Evolutionary conservation across 176 grass and related monocot species (phyloP).

Genomic region (Rhipidocladum racemiflorum): DNA sequence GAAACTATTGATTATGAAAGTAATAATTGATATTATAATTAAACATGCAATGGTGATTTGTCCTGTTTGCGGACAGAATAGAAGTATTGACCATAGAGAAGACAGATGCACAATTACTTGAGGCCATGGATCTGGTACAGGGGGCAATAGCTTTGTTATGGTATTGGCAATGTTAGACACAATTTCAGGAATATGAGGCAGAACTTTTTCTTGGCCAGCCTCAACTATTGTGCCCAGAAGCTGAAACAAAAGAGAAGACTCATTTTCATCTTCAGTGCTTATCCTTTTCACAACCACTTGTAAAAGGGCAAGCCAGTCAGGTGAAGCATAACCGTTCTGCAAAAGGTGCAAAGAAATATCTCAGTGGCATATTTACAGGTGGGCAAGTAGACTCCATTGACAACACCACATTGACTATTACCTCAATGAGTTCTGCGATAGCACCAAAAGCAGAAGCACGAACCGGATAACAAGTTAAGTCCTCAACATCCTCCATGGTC

Average conservation of each 20-base stretch:
- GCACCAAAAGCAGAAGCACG: slow-evolving; percentile 80
- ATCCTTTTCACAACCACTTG: slow-evolving; percentile 57
- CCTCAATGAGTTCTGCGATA: slow-evolving; percentile 79
- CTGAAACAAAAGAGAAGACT: slow-evolving; percentile 80
- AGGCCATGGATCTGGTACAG: slow-evolving; percentile 73
- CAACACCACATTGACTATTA: slow-evolving; percentile 23
- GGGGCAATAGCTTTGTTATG: slow-evolving; percentile 55
- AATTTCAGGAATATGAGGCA: slow-evolving; percentile 59
- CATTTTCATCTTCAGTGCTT: slow-evolving; percentile 54
- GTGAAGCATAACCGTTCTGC: slow-evolving; percentile 64
- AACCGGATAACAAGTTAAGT: slow-evolving; percentile 71
- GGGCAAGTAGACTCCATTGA: background rate
- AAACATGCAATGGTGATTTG: slow-evolving; percentile 9
- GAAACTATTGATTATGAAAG: background rate
- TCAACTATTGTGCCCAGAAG: slow-evolving; percentile 79
- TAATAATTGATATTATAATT: background rate
- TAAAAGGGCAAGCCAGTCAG: slow-evolving; percentile 69
- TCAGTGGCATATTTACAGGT: slow-evolving; percentile 31
- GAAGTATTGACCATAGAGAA: slow-evolving; percentile 11
- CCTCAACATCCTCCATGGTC: slow-evolving; percentile 43
- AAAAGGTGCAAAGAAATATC: slow-evolving; percentile 28
- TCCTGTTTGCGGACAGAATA: slow-evolving; percentile 1
- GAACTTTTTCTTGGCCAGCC: slow-evolving; percentile 57
- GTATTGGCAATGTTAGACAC: slow-evolving; percentile 54
- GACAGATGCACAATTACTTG: slow-evolving; percentile 54